Base-by-base conservation (phyloP, 169 alveolate species). In the Plasmodium sp. region DNA sequence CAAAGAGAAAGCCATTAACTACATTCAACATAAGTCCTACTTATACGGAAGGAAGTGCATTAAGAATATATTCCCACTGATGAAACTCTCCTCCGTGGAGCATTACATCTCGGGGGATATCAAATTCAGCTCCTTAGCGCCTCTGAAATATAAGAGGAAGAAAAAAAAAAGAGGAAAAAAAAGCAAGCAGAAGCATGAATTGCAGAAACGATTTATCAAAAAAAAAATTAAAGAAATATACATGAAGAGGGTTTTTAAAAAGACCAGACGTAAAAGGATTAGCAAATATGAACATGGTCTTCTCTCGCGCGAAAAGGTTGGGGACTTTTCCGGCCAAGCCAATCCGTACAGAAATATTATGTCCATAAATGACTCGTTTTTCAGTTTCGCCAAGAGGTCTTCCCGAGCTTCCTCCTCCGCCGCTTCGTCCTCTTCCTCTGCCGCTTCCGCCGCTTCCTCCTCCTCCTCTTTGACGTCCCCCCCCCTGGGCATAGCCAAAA, bases 101-200 rank as follows among this genome's bases (percentile, higher is more conserved):
- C 94, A 90, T 48, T 90, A 90, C 84, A 90, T 90, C 36, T 90
- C 94, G 16, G 94, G 94, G 0, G 94, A 90, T 16, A 90, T 90
- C 27, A 90, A 90, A 90, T 90, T 90, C 48, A 90, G 94, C 72
- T 90, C 94, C 9, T 90, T 90, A 33, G 94, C 94, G 14, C 91
- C 94, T 31, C 18, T 90, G 67, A 90, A 90, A 45, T 81, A 90
- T 90, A 90, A 90, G 83, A 90, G 41, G 41, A 90, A 81, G 58
- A 86, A 77, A 77, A 86, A 77, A 39, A 54, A 45, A 54, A 90
- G 74, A 75, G 80, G 54, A 41, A 72, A 31, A 41, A 82, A 56
- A 84, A 84, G 51, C 31, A 84, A 51, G 33, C 67, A 80, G 36
- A 90, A 81, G 77, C 27, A 71, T 81, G 90, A 90, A 79, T 71